A percentile compares a stretch with the other conserved stretches of the same genome.
Conservation (phyloP, 352 stramenopile species). For the Pythium brachiatum region DNA sequence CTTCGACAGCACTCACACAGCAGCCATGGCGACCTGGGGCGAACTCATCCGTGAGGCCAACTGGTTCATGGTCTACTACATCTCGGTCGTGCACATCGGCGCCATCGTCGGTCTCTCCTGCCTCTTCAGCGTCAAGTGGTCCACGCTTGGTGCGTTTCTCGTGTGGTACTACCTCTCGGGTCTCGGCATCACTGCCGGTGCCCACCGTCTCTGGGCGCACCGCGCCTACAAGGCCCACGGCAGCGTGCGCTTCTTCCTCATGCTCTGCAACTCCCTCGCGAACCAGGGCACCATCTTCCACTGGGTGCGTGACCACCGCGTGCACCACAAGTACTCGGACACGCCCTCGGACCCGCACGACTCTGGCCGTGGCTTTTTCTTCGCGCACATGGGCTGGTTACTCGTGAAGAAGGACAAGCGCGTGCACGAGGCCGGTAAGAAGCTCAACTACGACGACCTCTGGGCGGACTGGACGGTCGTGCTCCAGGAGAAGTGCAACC, state of each 20-base stretch:
- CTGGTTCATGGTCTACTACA: slow-evolving; percentile 98
- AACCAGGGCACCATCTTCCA: slow-evolving; percentile 99
- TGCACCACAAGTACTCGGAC: slow-evolving; percentile 99
- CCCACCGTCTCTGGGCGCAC: slow-evolving; percentile 97
- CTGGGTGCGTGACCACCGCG: slow-evolving; percentile 97
- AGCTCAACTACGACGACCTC: slow-evolving; percentile 98
- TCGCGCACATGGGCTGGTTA: slow-evolving; percentile 98
- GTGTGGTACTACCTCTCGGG: slow-evolving; percentile 94
- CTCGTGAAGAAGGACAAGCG: slow-evolving; percentile 96
- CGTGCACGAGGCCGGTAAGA: slow-evolving; percentile 86
- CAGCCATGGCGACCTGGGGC: slow-evolving; percentile 46
- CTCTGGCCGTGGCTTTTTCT: slow-evolving; percentile 98
- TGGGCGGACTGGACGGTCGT: slow-evolving; percentile 94
- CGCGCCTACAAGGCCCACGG: slow-evolving; percentile 94
- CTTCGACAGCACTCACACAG: neutral
- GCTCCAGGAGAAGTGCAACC: slow-evolving; percentile 96
- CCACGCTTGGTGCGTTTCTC: slow-evolving; percentile 90
- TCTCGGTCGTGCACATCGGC: slow-evolving; percentile 91
- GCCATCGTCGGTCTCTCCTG: slow-evolving; percentile 87
- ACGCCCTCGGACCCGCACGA: slow-evolving; percentile 94
- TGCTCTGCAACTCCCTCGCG: slow-evolving; percentile 97
- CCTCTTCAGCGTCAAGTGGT: slow-evolving; percentile 71
- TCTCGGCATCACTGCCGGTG: slow-evolving; percentile 97
- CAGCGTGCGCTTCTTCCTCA: slow-evolving; percentile 92
- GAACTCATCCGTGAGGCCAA: slow-evolving; percentile 91